phyloP scores from a whole-genome alignment of 2,329 filamentous ascomycete species.

The Decorospora gaudefroyi region DNA sequence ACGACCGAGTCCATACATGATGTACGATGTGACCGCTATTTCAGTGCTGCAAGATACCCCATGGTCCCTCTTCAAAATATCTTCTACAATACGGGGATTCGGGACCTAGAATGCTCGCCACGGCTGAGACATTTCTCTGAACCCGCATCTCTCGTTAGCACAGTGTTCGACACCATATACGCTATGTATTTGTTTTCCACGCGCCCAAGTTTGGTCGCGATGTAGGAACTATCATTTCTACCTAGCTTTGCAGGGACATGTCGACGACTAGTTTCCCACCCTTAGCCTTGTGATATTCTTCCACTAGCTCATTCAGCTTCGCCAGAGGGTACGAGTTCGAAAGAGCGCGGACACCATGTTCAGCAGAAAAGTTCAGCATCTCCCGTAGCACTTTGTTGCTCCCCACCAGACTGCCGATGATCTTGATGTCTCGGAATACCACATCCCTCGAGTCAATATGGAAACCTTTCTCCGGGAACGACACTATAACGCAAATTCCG shows the following conservation, averaged over 20 bases:
- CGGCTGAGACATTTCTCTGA: too few species aligned
- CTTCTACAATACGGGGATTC: too few species aligned
- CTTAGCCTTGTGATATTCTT: conserved; percentile 51
- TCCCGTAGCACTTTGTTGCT: conserved; percentile 50
- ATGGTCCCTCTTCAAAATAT: too few species aligned
- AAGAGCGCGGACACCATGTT: conserved; percentile 44
- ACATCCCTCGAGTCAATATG: conserved; percentile 51
- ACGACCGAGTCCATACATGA: too few species aligned
- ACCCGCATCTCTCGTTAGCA: too few species aligned
- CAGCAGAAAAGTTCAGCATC: conserved; percentile 48
- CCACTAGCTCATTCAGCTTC: conserved; percentile 50
- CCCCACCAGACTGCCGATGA: conserved; percentile 51
- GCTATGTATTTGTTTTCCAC: too few species aligned
- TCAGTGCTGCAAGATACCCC: too few species aligned
- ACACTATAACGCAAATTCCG: conserved; percentile 54
- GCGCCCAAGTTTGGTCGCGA: too few species aligned
- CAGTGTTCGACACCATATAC: too few species aligned
- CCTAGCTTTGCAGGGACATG: conserved; percentile 33
- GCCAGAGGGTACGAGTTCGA: conserved; percentile 45
- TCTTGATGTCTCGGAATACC: conserved; percentile 53
- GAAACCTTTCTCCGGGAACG: conserved; percentile 53
- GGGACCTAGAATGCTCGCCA: too few species aligned
- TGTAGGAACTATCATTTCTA: not conserved
- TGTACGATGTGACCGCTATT: too few species aligned
- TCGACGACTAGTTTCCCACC: conserved; percentile 56